Conservation (phyloP, 768 basidiomycete genomes). For the Russula dissimulans region DNA sequence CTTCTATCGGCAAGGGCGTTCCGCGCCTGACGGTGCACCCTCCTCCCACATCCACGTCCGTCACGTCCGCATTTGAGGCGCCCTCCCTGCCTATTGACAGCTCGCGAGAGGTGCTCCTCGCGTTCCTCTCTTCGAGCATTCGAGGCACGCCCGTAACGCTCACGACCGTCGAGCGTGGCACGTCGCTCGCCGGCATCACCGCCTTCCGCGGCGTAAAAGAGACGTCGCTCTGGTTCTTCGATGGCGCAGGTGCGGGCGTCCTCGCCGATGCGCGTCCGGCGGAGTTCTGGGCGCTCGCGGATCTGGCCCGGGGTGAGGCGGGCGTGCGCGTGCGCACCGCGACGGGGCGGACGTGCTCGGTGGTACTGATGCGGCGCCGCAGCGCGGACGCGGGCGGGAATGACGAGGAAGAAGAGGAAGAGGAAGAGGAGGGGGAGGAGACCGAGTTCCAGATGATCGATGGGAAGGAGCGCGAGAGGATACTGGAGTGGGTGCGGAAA, state of each 20-base stretch:
- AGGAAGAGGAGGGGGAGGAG: slow-evolving; percentile 39
- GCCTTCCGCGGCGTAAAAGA: slow-evolving; percentile 65
- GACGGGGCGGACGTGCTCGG: slow-evolving; percentile 58
- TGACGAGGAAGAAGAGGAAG: slow-evolving; percentile 25
- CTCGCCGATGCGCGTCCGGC: slow-evolving; percentile 72
- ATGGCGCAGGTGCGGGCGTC: slow-evolving; percentile 37
- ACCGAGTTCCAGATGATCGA: slow-evolving; percentile 68
- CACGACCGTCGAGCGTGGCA: slow-evolving; percentile 6
- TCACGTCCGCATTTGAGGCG: slow-evolving; percentile 25
- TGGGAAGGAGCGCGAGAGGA: slow-evolving; percentile 54
- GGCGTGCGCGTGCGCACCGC: slow-evolving; percentile 44
- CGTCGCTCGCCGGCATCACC: slow-evolving; percentile 51
- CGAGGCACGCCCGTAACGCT: background rate
- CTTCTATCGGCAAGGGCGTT: slow-evolving; percentile 10
- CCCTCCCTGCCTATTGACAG: slow-evolving; percentile 34
- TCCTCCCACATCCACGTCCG: slow-evolving; percentile 12
- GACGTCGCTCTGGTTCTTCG: slow-evolving; percentile 65
- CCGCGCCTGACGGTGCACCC: slow-evolving; percentile 37
- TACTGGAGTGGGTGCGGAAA: slow-evolving; percentile 55
- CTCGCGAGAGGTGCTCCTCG: slow-evolving; percentile 2
- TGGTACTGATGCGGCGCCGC: slow-evolving; percentile 26
- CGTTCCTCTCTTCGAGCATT: background rate
- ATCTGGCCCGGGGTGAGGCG: slow-evolving; percentile 41
- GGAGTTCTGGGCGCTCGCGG: slow-evolving; percentile 61
- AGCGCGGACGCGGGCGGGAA: slow-evolving; percentile 25